Evolutionary conservation across 768 basidiomycete species (phyloP), one percentile per base, ranked within the genome.

Genomic region (Kwoniella botswanensis): DNA sequence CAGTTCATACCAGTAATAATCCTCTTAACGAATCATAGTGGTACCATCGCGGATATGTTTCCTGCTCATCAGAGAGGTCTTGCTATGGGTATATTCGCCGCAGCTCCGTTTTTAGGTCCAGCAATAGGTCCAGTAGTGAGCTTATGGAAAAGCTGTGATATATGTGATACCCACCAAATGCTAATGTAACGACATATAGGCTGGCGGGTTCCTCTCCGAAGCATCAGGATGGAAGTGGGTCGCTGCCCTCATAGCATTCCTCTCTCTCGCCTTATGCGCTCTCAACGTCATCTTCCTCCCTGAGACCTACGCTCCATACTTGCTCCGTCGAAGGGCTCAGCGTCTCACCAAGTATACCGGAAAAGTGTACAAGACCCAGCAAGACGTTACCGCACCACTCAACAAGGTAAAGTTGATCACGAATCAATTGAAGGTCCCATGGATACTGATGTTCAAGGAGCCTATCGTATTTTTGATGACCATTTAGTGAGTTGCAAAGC

Each of bases 281-380:
- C 13, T 75, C 21, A 73, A 75, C n/a, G 43, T 57, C n/a, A 11
- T 78, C 53, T 58, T 76, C 59, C 53, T 82, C 11, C 82, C 82
- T 12, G 82, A 84, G 63, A 82, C 82, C 7, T 84, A 82, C 69
- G 76, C 74, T 22, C 76, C 79, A 4, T 75, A 77, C n/a, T 68
- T 84, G 13, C 75, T 84, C 6, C 72, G 81, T 4, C 50, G 67
- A 24, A 76, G 80, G 52, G 82, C 82, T 4, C 62, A 35, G 4
- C 17, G 59, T 41, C 70, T 84, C 4, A 66, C 64, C 43, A 70
- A 79, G 42, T 72, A 62, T 26, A 79, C 82, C 11, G 82, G 80
- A 13, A 62, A 71, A 43, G 72, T 73, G 4, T 83, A 83, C 62
- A 68, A 76, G 13, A 75, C 66, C 52, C 71, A 77, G 44, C 63